phyloP scores from a whole-genome alignment of 495 filamentous ascomycete genomes.

The Sordaria brevicollis region DNA sequence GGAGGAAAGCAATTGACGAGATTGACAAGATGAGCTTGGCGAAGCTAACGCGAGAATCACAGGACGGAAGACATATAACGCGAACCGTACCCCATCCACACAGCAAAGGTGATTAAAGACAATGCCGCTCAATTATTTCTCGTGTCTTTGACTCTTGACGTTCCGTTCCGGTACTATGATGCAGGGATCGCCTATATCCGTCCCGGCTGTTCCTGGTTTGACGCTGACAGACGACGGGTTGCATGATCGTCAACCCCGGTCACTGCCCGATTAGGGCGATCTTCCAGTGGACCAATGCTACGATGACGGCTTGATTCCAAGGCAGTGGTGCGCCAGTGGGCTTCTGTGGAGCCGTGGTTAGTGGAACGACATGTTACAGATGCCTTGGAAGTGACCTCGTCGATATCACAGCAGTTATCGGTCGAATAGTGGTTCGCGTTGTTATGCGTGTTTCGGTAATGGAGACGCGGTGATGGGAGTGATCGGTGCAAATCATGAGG shows the following conservation, averaged over 20 bases:
- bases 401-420: constrained; percentile 9
- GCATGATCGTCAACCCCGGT: neutral
- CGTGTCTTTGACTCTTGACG: neutral
- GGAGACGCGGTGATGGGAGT: neutral
- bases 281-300: neutral
- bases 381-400: constrained; percentile 20
- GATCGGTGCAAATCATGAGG: neutral
- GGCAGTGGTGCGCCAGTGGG: neutral
- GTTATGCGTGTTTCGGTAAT: neutral
- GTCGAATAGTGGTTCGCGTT: neutral
- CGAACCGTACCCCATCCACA: neutral
- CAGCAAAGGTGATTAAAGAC: neutral
- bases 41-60: neutral
- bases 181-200: neutral
- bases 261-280: neutral
- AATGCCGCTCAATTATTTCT: no score
- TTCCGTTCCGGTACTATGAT: neutral
- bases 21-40: neutral
- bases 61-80: neutral
- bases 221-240: neutral
- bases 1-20: neutral
- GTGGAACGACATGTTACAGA: neutral
- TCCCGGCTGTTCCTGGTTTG: no score
- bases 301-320: neutral
- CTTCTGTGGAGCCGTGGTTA: neutral